A percentile compares a stretch with the other conserved stretches of the same genome.
Conservation (phyloP, 805 yeast species). For the Schwanniomyces pseudopolymorphus region DNA sequence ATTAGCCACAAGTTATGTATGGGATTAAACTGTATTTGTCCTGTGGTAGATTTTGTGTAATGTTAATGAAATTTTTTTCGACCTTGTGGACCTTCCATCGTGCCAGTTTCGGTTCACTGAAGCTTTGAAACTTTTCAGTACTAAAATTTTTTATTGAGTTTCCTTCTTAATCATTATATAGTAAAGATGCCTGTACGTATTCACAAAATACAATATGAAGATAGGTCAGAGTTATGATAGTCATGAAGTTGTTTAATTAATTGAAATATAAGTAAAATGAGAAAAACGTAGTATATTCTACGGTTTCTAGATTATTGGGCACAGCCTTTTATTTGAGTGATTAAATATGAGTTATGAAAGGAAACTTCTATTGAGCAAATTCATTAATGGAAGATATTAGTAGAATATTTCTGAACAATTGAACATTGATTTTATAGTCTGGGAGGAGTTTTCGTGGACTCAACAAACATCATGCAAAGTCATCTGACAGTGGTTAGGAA, state of each 20-base stretch:
- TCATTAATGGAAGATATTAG: too few species aligned
- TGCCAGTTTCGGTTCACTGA: not conserved
- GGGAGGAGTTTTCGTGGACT: too few species aligned
- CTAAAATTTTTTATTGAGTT: constrained; percentile 1
- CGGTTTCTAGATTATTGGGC: too few species aligned
- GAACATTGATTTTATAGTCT: not conserved
- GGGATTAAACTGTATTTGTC: not conserved
- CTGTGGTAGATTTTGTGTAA: not conserved
- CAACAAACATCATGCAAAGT: not conserved
- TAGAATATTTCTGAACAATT: too few species aligned
- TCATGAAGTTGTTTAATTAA: not conserved
- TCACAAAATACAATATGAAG: not conserved
- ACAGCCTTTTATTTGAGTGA: too few species aligned
- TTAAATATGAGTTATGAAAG: too few species aligned
- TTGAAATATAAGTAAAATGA: not conserved
- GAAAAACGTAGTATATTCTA: too few species aligned
- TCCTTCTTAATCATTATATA: constrained; percentile 5
- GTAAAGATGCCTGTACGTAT: constrained; percentile 46
- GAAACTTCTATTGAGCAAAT: too few species aligned
- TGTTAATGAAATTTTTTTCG: not conserved
- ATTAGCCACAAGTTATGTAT: not conserved
- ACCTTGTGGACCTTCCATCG: not conserved
- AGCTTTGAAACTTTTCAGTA: constrained; percentile 2
- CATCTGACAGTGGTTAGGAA: not conserved
- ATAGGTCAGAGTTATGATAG: not conserved